Percentiles rank a stretch among this genome's conserved stretches.
Conservation (phyloP, 1,284 basidiomycete species). For the Melanopsichium pennsylvanicum region DNA sequence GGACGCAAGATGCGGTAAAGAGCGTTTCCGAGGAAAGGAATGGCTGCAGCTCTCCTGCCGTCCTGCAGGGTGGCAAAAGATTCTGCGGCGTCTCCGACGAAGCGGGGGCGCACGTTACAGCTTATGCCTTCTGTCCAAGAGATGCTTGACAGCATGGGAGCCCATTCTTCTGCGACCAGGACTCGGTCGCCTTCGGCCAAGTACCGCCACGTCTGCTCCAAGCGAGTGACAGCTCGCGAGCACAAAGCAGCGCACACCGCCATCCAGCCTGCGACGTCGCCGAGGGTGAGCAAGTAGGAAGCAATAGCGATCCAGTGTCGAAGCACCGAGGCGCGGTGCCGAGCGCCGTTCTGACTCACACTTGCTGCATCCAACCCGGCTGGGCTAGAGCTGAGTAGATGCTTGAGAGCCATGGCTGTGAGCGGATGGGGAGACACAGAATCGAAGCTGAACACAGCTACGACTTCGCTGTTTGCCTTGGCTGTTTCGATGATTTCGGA, state of each 20-base stretch:
- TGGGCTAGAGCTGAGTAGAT: conserved; percentile 41
- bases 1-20: conserved; percentile 20
- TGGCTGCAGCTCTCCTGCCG: conserved; percentile 8
- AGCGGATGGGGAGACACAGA: conserved; percentile 56
- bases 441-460: conserved; percentile 56
- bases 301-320: conserved; percentile 63
- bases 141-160: conserved; percentile 48
- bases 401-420: conserved; percentile 53
- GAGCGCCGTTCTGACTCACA: conserved; percentile 28
- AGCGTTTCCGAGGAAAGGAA: conserved; percentile 53
- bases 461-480: conserved; percentile 2
- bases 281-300: conserved; percentile 43
- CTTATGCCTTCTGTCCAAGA: conserved; percentile 58
- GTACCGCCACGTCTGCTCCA: conserved; percentile 59
- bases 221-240: conserved; percentile 59
- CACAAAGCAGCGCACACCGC: conserved; percentile 60
- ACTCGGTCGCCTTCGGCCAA: conserved; percentile 52
- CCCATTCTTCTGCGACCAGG: conserved; percentile 54
- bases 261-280: conserved; percentile 59
- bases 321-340: conserved; percentile 55
- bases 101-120: conserved; percentile 27
- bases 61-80: conserved; percentile 10
- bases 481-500: conserved; percentile 20
- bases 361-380: conserved; percentile 15
- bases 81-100: conserved; percentile 18